Percentiles rank a stretch among this genome's conserved stretches.
Evolutionary conservation across 805 yeast genomes (phyloP).

Genomic region (Ascoidea rubescens): DNA sequence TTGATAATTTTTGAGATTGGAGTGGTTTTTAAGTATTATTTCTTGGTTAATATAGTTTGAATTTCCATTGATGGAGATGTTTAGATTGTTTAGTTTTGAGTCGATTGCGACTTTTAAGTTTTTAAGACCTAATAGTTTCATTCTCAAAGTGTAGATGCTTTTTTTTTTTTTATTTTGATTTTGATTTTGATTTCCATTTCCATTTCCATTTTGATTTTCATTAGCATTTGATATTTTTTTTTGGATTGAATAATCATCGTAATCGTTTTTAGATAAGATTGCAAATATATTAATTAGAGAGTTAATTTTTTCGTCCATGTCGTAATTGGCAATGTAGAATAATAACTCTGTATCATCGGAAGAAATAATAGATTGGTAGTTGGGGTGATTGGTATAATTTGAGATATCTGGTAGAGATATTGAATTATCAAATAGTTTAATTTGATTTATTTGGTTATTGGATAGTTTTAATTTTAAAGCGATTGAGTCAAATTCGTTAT

Average conservation of each 20-base stretch:
- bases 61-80: conserved; percentile 17
- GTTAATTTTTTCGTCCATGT: conserved; percentile 10
- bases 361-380: conserved; percentile 23
- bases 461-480: conserved; percentile 47
- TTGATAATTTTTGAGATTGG: conserved; percentile 12
- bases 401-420: conserved; percentile 17
- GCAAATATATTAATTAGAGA: conserved; percentile 18
- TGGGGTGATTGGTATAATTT: conserved; percentile 6
- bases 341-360: conserved; percentile 6
- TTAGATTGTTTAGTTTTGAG: conserved; percentile 31
- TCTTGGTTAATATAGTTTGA: conserved; percentile 12
- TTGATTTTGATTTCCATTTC: too few species aligned
- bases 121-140: conserved; percentile 46
- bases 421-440: conserved; percentile 17
- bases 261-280: conserved; percentile 23
- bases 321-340: conserved; percentile 3
- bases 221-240: conserved; percentile 36
- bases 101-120: conserved; percentile 37
- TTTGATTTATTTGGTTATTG: conserved; percentile 14
- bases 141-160: conserved; percentile 29
- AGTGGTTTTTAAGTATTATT: background rate
- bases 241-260: conserved; percentile 24
- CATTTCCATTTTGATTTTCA: conserved; percentile 37
- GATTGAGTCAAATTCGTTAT: conserved; percentile 43
- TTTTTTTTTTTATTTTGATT: conserved; percentile 31